Base-by-base conservation (phyloP, 1,139 yeast species). In the Candida pseudoviswanathii region DNA sequence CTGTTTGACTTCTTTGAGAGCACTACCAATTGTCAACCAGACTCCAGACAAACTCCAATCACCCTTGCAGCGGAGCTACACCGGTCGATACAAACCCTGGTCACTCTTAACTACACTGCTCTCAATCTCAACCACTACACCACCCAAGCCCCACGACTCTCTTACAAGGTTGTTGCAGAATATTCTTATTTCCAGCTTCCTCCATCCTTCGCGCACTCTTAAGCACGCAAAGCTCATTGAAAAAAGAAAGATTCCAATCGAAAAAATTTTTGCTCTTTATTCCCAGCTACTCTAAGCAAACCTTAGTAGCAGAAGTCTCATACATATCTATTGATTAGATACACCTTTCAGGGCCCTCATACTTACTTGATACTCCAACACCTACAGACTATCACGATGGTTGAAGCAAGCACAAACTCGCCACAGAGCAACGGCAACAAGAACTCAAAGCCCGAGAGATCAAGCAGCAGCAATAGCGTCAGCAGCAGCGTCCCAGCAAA, bases 401-500 rank as follows among this genome's bases (percentile, higher is more conserved):
- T 10, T 24, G 40, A 37, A 24, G 11, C 40, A 9, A 37, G 21
- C 25, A 24, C 40, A 24, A 37, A 24, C 1, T 24, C 40, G 5
- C 40, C 9, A 9, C 40, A 37, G 25, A 8, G 29, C 29, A 37
- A 37, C 29, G 40, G 40, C 4, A 9, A 24, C 11, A 37, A 37
- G 22, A 37, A 8, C n/a, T 22, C 40, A 5, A 25, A 36, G 10
- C 16, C 16, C 25, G 34, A 45, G 41, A 40, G 33, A 45, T 27
- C 44, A 37, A 24, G 29, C 21, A 27, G 30, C 30, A 8, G 30
- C 8, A 27, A 27, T 8, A 27, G 8, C 30, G 8, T 5, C 30
- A 27, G 8, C 30, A 27, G 30, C 30, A 27, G 30, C 30, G 30
- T 16, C 39, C 36, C 47, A 29, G 46, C n/a, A 51, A 62, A 74